These are phyloP conservation scores for Pueraria montana DNA, from an alignment of 306 rosid species.

Conservation along the genomic window DNA sequence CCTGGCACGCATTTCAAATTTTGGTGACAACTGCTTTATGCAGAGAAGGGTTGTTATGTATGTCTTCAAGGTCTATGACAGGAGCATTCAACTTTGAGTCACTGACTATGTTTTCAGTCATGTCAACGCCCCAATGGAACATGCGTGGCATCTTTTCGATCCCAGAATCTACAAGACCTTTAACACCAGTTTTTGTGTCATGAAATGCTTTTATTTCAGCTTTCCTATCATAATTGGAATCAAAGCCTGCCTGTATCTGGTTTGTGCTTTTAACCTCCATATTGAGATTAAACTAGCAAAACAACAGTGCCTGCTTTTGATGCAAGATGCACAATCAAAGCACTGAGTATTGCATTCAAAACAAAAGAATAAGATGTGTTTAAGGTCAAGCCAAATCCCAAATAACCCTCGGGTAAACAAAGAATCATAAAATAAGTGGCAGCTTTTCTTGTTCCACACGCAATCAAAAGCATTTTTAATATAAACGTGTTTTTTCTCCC, in stretches of 20 bases:
- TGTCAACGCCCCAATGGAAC: neutral
- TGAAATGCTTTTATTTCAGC: neutral
- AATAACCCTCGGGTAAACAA: no score
- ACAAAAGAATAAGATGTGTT: no score
- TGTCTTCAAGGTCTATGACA: neutral
- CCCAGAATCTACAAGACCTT: constrained; percentile 38
- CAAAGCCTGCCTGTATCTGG: neutral
- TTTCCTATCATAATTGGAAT: constrained; percentile 43
- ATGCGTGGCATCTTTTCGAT: constrained; percentile 41
- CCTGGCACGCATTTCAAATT: neutral
- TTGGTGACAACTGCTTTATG: neutral
- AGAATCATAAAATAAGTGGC: no score
- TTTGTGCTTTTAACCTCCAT: constrained; percentile 31
- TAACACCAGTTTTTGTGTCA: constrained; percentile 35
- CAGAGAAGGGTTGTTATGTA: neutral
- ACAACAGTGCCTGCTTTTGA: neutral
- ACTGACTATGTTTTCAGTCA: neutral
- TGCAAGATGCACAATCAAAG: no score
- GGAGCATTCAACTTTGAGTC: neutral
- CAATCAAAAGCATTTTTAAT: no score
- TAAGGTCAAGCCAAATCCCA: no score
- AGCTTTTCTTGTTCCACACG: no score
- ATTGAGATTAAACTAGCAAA: neutral
- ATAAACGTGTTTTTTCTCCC: no score
- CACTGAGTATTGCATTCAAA: no score